These are phyloP conservation scores for Kernera saxatilis DNA, from an alignment of 345 rosid species.

Conservation along the genomic window DNA sequence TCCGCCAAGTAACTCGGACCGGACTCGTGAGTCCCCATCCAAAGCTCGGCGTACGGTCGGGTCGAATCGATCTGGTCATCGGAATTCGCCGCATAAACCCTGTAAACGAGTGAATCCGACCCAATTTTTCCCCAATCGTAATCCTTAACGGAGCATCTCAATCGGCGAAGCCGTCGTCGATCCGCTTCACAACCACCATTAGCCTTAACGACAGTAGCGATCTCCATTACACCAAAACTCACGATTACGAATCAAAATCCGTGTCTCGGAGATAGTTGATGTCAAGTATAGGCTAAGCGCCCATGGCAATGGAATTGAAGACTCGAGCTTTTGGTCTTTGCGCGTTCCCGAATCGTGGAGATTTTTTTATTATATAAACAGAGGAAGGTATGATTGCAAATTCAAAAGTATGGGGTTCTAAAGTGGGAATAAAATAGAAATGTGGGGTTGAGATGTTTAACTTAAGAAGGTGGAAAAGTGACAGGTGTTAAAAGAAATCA, in stretches of 20 bases:
- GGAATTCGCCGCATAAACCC: slow-evolving; percentile 54
- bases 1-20: slow-evolving; percentile 67
- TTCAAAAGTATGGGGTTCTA: background rate
- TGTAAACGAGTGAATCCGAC: slow-evolving; percentile 59
- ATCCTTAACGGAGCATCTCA: slow-evolving; percentile 68
- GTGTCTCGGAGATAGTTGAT: background rate
- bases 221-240: slow-evolving; percentile 22
- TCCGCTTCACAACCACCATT: slow-evolving; percentile 29
- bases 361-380: slow-evolving; percentile 10
- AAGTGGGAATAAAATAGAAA: background rate
- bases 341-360: slow-evolving; percentile 20
- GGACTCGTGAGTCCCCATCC: slow-evolving; percentile 81
- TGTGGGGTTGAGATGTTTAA: slow-evolving; percentile 18
- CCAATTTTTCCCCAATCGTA: slow-evolving; percentile 89
- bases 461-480: slow-evolving; percentile 15
- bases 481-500: slow-evolving; percentile 7
- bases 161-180: slow-evolving; percentile 33
- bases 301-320: slow-evolving; percentile 23
- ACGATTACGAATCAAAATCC: background rate
- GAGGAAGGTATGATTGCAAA: slow-evolving; percentile 14
- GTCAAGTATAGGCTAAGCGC: slow-evolving; percentile 15
- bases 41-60: slow-evolving; percentile 65
- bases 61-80: slow-evolving; percentile 38
- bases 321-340: background rate
- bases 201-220: slow-evolving; percentile 20